Evolutionary conservation across 208 protist species (phyloP).

Genomic region (Sergeia podlipaevii): DNA sequence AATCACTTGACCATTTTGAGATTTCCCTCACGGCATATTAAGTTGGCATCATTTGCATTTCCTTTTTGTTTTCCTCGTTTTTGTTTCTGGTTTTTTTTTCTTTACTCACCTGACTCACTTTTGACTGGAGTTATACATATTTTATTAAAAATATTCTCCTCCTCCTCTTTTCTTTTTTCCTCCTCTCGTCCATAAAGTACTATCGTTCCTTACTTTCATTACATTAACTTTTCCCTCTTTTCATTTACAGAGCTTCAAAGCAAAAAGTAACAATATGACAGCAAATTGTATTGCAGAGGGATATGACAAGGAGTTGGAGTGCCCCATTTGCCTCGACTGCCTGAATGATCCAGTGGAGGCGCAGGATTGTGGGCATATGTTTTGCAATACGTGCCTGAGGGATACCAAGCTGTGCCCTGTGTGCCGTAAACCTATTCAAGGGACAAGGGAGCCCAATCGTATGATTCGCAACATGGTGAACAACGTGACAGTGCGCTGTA

Average conservation of each 20-base stretch:
- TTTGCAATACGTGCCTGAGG: slow-evolving; percentile 47
- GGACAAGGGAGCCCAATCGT: slow-evolving; percentile 42
- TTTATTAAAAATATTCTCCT: slow-evolving; percentile 4
- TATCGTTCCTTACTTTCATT: not conserved
- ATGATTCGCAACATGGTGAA: slow-evolving; percentile 67
- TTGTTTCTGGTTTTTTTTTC: slow-evolving; percentile 1
- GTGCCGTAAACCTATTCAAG: slow-evolving; percentile 38
- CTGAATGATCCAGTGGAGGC: slow-evolving; percentile 79
- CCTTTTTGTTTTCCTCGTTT: not conserved
- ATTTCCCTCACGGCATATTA: too few relatives aligned
- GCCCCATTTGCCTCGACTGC: slow-evolving; percentile 68
- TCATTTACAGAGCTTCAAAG: slow-evolving; percentile 18
- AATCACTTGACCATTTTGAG: too few relatives aligned
- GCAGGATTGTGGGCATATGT: too few relatives aligned
- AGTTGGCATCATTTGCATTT: too few relatives aligned
- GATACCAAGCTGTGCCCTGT: slow-evolving; percentile 44
- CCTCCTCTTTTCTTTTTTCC: slow-evolving; percentile 3
- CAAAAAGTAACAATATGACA: slow-evolving; percentile 17
- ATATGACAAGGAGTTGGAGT: slow-evolving; percentile 69
- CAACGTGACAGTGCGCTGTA: slow-evolving; percentile 47
- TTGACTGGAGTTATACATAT: not conserved
- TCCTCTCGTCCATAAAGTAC: not conserved
- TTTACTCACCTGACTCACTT: not conserved
- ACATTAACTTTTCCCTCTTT: not conserved
- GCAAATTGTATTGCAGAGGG: slow-evolving; percentile 35